phyloP scores from a whole-genome alignment of 257 asterid species.

The Anisodus acutangulus region DNA sequence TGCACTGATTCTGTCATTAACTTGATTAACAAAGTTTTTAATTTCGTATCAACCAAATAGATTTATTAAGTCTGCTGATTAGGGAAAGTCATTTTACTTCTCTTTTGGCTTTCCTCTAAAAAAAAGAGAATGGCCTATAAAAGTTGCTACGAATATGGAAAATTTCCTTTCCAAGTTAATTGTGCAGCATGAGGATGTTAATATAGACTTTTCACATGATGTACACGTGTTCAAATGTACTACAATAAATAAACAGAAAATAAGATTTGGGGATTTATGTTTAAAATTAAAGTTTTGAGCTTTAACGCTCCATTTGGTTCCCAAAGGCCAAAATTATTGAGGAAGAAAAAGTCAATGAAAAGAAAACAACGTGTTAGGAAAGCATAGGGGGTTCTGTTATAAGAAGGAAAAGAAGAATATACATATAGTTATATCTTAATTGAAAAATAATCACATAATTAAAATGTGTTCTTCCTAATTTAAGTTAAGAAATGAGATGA shows the following conservation, averaged over 20 bases:
- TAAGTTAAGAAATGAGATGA: no score
- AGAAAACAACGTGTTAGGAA: no score
- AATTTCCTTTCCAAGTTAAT: neutral
- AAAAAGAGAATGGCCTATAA: no score
- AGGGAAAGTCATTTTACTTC: neutral
- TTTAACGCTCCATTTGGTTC: neutral
- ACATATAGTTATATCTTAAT: no score
- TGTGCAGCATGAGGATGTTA: neutral
- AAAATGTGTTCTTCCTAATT: no score
- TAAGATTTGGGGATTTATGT: neutral
- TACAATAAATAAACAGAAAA: neutral
- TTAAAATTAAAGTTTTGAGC: neutral
- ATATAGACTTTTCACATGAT: neutral
- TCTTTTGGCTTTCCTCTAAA: no score
- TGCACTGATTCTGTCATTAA: neutral
- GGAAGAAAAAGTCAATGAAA: neutral
- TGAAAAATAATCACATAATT: no score
- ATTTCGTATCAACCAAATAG: no score
- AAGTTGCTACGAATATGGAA: neutral
- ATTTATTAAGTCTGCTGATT: neutral
- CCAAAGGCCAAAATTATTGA: neutral
- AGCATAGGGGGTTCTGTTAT: no score
- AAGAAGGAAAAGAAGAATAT: no score
- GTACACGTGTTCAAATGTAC: neutral
- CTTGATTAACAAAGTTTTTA: no score